Base-by-base conservation (phyloP, 306 rosid species). In the Oxytropis ochrocephala region DNA sequence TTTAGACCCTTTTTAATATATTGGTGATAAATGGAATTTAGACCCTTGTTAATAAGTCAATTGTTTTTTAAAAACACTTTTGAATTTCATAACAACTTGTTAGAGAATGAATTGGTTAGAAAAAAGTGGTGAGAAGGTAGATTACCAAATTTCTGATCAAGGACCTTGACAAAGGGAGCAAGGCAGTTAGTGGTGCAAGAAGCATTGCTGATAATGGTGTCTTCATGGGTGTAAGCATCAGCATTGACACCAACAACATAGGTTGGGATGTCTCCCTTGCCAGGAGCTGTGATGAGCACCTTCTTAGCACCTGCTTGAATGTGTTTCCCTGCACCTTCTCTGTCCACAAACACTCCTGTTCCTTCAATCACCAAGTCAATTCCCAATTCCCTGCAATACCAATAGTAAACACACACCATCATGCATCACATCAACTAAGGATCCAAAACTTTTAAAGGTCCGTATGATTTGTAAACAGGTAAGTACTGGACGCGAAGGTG, bases 171-270 rank as follows among this genome's bases (percentile, higher is more conserved):
- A 48, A 94, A 94, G 47, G 98, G 98, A 72, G 98, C 98, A 59
- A 94, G 98, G 84, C 98, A 94, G 81, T 94, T 94, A 75, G 98
- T 94, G 79, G 98, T 94, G 88, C 98, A 94, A 81, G 98, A 94
- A 58, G 98, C 98, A 71, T 94, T 94, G 89, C 98, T 94, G 79
- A 94, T 94, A 82, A 94, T 91, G 64, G 85, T 51, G 14, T 94
- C 99, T 4, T 75, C 86, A 1, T 50, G 91, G 55, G 2, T 84
- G 88, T 94, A 94, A 42, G 67, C 83, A 17, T 83, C 90, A 5
- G 89, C 99, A 55, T 94, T 94, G 65, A 94, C 99, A 41, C 99
- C 99, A 13, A 94, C 92, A 11, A 91, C 99, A 18, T 94, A 94
- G 67, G 99, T 94, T 3, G 99, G 99, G 57, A 94, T 94, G 75